Evolutionary conservation across 805 yeast species (phyloP).

Genomic region (Spathaspora boniae): DNA sequence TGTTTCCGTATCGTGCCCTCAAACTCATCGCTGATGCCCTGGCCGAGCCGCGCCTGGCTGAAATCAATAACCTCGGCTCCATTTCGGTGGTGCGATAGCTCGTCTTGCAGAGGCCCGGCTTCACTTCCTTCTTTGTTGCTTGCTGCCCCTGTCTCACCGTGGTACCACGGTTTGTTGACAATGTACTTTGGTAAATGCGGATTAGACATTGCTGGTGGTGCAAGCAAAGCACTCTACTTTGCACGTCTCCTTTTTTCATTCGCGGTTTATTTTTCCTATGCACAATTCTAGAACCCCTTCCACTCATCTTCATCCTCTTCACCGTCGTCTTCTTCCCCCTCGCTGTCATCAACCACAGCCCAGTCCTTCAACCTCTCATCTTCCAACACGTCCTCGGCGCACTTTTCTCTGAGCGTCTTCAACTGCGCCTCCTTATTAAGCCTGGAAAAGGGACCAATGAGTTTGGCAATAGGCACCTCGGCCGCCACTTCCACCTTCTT

Average conservation of each 20-base stretch:
- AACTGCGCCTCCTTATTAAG: conserved; percentile 47
- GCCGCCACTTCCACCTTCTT: conserved; percentile 32
- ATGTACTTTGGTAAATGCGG: conserved; percentile 41
- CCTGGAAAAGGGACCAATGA: conserved; percentile 59
- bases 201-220: conserved; percentile 10
- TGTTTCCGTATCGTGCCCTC: conserved; percentile 20
- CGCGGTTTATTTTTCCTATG: conserved; percentile 1
- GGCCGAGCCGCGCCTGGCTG: conserved; percentile 52
- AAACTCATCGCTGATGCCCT: conserved; percentile 52
- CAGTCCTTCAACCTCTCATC: conserved; percentile 65
- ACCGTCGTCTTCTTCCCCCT: conserved; percentile 16
- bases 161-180: conserved; percentile 39
- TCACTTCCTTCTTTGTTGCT: conserved; percentile 11
- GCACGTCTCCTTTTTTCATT: not conserved
- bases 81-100: conserved; percentile 57
- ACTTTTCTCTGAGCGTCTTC: conserved; percentile 64
- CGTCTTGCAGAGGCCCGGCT: conserved; percentile 33
- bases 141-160: conserved; percentile 10
- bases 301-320: conserved; percentile 26
- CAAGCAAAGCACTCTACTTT: not conserved
- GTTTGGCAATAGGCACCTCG: conserved; percentile 48
- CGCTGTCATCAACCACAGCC: conserved; percentile 46
- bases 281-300: conserved; percentile 26
- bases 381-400: conserved; percentile 59
- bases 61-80: conserved; percentile 38